phyloP scores from a whole-genome alignment of 1,139 yeast genomes.

The Debaryomyces sp. region DNA sequence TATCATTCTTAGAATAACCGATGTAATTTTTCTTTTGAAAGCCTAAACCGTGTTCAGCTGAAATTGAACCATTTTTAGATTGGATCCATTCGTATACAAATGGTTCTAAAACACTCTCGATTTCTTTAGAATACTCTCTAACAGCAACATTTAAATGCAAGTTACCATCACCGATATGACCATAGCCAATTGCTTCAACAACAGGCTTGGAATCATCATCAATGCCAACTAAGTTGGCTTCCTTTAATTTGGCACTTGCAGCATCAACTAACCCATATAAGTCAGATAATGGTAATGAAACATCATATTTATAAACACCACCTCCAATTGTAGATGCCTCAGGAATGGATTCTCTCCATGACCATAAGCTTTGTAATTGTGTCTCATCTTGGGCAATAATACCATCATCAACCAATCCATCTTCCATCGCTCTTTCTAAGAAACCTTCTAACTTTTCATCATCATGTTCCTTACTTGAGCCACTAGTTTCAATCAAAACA shows the following conservation, averaged over 20 bases:
- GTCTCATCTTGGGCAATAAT: constrained; percentile 95
- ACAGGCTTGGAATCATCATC: constrained; percentile 74
- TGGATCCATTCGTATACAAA: constrained; percentile 91
- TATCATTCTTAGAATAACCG: constrained; percentile 75
- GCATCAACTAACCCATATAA: constrained; percentile 83
- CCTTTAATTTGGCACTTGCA: constrained; percentile 57
- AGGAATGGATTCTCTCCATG: constrained; percentile 92
- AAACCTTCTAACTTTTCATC: constrained; percentile 78
- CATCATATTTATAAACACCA: constrained; percentile 97
- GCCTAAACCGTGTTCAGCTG: constrained; percentile 97
- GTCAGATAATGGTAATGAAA: constrained; percentile 79
- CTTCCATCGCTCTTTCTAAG: constrained; percentile 82
- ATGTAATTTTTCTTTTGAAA: constrained; percentile 92
- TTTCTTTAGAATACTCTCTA: constrained; percentile 74
- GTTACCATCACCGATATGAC: constrained; percentile 96
- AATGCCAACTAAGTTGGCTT: constrained; percentile 62
- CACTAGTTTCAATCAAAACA: constrained; percentile 89
- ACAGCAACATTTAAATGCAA: constrained; percentile 90
- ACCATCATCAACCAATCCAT: constrained; percentile 84
- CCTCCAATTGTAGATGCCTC: constrained; percentile 86
- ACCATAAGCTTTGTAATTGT: constrained; percentile 82
- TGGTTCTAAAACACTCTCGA: constrained; percentile 84
- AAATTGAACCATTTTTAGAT: constrained; percentile 75
- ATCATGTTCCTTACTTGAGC: constrained; percentile 86
- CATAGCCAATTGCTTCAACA: constrained; percentile 88